Evolutionary conservation across 176 grass and related monocot genomes (phyloP), one percentile per base, ranked within the genome.

Genomic region (Cymbopogon citratus): DNA sequence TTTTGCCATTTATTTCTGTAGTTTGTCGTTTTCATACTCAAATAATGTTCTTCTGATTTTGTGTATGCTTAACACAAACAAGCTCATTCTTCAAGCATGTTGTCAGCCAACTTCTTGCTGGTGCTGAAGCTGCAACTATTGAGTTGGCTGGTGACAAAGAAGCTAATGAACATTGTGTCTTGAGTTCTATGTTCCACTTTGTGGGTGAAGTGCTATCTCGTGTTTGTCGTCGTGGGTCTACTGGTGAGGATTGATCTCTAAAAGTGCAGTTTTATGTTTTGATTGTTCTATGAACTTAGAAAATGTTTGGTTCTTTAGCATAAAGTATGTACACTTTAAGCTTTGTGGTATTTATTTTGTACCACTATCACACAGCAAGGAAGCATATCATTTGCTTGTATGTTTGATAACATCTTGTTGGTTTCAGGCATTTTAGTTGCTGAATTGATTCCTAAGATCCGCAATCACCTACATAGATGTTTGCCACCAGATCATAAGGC

Each of bases 141-240:
- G 36, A 82, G 36, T 64, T 79, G 38, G 27, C 52, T 82, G 51
- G 63, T 71, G 45, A 61, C 33, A 71, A 67, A 83, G 81, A 94
- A 84, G 29, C 28, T 56, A 84, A 83, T 21, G 74, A 67, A 69
- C 83, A 85, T 48, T 74, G 60, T 69, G 25, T 56, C 59, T 81
- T 78, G 35, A 77, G 62, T 91, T 80, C 40, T 71, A 46, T 72
- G 40, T 91, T 98, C 33, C 82, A 90, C 26, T 95, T 98, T 86
- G 84, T 95, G 11, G 92, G 95, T 36, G 88, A 98, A 94, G 80
- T 88, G 64, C 86, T 98, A 89, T 95, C 95, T 69, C 89, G 87
- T 85, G 82, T 98, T 88, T 91, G 89, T 80, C 91, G 95, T 44
- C 90, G 95, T 88, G 92, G 95, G 67, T 95, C 92, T 76, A 86